Base-by-base conservation (phyloP, 2,329 filamentous ascomycete species). In the Verticillium dahliae region DNA sequence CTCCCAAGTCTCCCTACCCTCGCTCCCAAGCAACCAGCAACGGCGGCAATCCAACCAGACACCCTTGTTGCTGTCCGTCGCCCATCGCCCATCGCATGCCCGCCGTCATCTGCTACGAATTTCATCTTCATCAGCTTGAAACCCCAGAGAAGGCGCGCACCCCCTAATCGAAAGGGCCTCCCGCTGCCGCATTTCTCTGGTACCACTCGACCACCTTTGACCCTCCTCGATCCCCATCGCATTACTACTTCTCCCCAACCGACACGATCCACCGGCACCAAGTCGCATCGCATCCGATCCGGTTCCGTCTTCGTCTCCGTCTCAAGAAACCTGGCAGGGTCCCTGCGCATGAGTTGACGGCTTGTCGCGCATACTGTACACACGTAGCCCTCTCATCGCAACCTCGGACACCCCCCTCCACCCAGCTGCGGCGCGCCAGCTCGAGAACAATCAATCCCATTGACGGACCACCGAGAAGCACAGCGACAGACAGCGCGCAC, bases 101-200 rank as follows among this genome's bases (percentile, higher is more conserved):
- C n/a, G 9, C 45, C 45, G 31, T 60, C 54, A 45, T 57, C 59
- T 52, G 54, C 59, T 60, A 34, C 59, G 59, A 39, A 58, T 41
- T 56, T 56, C 52, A 56, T 56, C 59, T 56, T 56, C 52, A 56
- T 56, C 59, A 60, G 52, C 59, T 60, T 60, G 59, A 60, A 60
- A 60, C 59, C 50, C 34, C 52, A 22, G 39, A 37, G 33, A 41
- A 33, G 27, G 27, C 27, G 27, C 27, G 27, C 18, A 38, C 50
- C 50, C 50, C 38, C 45, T 52, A 52, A 52, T 27, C 45, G n/a
- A 52, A 22, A 37, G 35, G n/a, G 18, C 45, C 39, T 45, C 15
- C 45, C 7, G 5, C 45, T 18, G 9, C n/a, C 45, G 45, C 45
- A 52, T 31, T 5, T 31, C 27, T 31, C 27, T 31, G 7, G 15